Conservation (phyloP, 2,329 filamentous ascomycete species). For the Mycosphaerella sp. region DNA sequence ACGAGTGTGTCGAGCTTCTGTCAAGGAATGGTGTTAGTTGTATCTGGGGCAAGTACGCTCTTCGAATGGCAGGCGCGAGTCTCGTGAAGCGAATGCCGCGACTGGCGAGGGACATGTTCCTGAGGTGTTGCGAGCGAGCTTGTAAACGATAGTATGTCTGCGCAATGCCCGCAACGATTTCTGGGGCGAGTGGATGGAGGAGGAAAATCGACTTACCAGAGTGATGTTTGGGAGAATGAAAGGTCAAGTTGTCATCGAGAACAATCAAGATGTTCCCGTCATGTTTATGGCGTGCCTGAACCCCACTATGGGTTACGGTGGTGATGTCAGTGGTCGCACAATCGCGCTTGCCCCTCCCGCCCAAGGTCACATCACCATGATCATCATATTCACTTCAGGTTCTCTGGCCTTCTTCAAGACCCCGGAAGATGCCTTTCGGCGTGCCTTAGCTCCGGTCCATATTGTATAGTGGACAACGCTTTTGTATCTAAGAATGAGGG, state of each 20-base stretch:
- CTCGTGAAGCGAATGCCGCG: not conserved
- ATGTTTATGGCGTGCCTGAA: slow-evolving; percentile 4
- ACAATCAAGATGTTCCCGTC: not conserved
- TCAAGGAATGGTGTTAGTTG: not conserved
- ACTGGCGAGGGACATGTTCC: not conserved
- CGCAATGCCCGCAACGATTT: too few species aligned
- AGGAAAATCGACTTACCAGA: slow-evolving; percentile 1
- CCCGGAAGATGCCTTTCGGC: too few species aligned
- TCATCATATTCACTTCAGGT: too few species aligned
- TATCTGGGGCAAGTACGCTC: not conserved
- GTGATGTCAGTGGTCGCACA: slow-evolving; percentile 7
- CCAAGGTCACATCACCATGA: too few species aligned
- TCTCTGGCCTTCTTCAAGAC: too few species aligned
- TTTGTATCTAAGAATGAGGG: too few species aligned
- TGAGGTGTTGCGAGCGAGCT: not conserved
- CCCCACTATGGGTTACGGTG: not conserved
- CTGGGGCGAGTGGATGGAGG: not conserved
- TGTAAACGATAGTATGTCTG: not conserved
- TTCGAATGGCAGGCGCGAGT: not conserved
- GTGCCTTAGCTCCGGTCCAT: too few species aligned
- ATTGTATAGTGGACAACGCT: too few species aligned
- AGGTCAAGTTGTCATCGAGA: slow-evolving; percentile 14
- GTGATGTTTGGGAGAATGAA: not conserved
- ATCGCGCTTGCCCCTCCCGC: too few species aligned
- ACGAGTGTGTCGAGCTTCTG: not conserved